phyloP scores from a whole-genome alignment of 1,284 basidiomycete genomes.

The Abortiporus biennis region DNA sequence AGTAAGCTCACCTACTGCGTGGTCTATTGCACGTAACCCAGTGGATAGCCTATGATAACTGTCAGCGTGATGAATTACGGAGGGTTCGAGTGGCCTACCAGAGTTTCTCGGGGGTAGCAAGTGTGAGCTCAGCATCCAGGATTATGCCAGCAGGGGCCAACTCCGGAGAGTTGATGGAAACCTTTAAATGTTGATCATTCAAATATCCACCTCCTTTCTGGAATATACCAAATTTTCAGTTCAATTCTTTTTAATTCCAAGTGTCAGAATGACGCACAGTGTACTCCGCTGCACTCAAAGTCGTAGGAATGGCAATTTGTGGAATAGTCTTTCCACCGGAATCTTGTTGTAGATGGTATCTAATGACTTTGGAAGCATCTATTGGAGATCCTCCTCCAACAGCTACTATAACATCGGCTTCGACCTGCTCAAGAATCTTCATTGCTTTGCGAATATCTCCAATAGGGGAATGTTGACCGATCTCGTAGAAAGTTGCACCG shows the following conservation, averaged over 20 bases:
- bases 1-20: constrained; percentile 56
- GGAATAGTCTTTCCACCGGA: constrained; percentile 36
- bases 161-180: constrained; percentile 42
- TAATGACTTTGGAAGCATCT: constrained; percentile 70
- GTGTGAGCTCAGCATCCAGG: constrained; percentile 71
- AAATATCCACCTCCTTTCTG: constrained; percentile 69
- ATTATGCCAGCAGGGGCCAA: constrained; percentile 69
- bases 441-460: constrained; percentile 64
- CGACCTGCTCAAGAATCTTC: constrained; percentile 44
- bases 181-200: constrained; percentile 67
- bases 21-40: constrained; percentile 72
- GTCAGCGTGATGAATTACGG: background rate
- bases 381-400: constrained; percentile 79
- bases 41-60: constrained; percentile 61
- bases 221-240: constrained; percentile 2
- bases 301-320: constrained; percentile 77
- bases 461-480: constrained; percentile 73
- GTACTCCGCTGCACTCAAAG: constrained; percentile 77
- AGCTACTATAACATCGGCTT: constrained; percentile 64
- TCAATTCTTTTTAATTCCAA: background rate
- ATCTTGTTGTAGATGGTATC: constrained; percentile 55
- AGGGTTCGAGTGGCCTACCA: constrained; percentile 39
- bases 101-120: constrained; percentile 67
- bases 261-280: constrained; percentile 33
- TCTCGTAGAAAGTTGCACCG: constrained; percentile 67